Base-by-base conservation (phyloP, 2,329 filamentous ascomycete species). In the Cladosporium sp. region DNA sequence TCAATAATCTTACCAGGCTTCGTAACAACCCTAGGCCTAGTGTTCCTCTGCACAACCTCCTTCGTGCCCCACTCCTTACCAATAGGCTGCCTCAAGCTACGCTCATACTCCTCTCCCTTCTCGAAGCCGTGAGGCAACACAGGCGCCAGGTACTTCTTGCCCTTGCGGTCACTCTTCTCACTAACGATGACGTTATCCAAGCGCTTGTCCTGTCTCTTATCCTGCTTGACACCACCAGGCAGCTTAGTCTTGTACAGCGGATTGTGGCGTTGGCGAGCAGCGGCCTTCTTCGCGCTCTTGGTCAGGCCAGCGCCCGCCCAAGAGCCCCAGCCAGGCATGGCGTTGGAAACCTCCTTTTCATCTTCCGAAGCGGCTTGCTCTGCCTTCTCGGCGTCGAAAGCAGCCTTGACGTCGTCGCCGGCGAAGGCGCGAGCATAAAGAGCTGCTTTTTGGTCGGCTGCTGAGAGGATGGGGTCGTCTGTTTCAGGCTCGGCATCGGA, bases 51-150 rank as follows among this genome's bases (percentile, higher is more conserved):
- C 85, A 95, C 95, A 16, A 91, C 92, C 81, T 92, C 88, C 85
- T 97, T 97, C n/a, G 94, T 98, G 71, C 89, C 88, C 93, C 94
- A 99, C 79, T 99, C 94, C 18, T 91, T 92, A 1, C 95, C 95
- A 67, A 98, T 87, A 1, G 95, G 95, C 70, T 97, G 80, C 52
- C 94, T 85, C 66, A 98, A 82, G 69, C 90, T 91, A 60, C 94
- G 84, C 83, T 99, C 95, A 80, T 98, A 98, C 82, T 97, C 93
- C 74, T 91, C 86, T 71, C 85, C 86, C 31, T 86, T 92, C 83
- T 97, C 94, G 78, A 93, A 98, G n/a, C 89, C 89, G 79, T 96
- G 91, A 59, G 95, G 95, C 60, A 99, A 82, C 72, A 88, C 86
- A 10, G 88, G 88, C 21, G 95, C 93, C 73, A 97, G 84, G 75